These are phyloP conservation scores for Sarcocystis neurona DNA, from an alignment of 169 alveolate species.

Conservation along the genomic window DNA sequence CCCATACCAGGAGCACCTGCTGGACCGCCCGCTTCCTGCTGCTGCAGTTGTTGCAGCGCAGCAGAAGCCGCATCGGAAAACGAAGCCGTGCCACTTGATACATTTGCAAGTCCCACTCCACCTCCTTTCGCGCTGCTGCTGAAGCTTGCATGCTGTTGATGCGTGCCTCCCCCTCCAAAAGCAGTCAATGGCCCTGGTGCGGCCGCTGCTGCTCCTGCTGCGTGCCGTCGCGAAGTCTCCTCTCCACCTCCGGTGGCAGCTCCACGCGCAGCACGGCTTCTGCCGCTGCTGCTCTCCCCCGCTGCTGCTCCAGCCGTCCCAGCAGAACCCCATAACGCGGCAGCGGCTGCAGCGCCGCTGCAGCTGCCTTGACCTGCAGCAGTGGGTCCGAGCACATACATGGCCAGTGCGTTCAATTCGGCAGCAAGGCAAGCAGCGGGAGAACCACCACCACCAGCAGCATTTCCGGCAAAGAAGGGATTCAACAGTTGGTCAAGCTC, in stretches of 20 bases:
- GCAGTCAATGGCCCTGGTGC: no score
- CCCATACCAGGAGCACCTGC: no score
- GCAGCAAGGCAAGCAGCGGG: background rate
- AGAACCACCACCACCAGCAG: constrained; percentile 1
- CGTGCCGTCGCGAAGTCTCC: no score
- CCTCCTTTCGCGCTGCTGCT: no score
- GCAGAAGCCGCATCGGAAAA: background rate
- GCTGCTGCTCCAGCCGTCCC: background rate
- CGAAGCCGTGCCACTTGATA: background rate
- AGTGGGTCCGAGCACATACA: background rate
- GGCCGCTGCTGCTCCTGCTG: no score
- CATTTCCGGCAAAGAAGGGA: background rate
- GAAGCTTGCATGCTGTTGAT: no score
- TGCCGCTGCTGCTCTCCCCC: background rate
- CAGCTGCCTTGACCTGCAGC: background rate
- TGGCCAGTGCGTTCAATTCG: background rate
- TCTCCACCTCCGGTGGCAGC: background rate
- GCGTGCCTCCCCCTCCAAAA: no score
- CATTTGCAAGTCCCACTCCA: background rate
- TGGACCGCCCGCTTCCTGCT: no score
- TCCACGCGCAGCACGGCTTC: background rate
- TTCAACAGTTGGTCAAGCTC: background rate
- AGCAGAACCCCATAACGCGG: background rate
- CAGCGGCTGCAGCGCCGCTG: background rate
- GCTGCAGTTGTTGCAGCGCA: no score